phyloP scores from a whole-genome alignment of 2,329 filamentous ascomycete species.

The Hypoxylon sp. region DNA sequence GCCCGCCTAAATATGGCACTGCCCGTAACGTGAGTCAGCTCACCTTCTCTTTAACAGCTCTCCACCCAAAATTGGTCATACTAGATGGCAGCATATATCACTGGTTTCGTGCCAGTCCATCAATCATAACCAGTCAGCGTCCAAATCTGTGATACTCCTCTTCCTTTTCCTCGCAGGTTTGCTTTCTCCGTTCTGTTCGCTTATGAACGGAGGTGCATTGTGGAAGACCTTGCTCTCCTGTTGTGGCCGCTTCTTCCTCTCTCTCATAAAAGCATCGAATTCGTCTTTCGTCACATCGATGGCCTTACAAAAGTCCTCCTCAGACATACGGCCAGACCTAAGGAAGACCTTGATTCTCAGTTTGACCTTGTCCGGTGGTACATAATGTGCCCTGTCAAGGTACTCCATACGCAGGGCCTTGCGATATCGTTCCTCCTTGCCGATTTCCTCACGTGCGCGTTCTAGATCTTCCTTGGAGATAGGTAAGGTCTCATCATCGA shows the following conservation, averaged over 20 bases:
- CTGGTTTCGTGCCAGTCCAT: not conserved
- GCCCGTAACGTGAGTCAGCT: not conserved
- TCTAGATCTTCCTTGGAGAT: slow-evolving; percentile 27
- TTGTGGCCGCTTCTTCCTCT: slow-evolving; percentile 23
- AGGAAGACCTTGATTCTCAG: slow-evolving; percentile 33
- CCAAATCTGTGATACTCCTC: not conserved
- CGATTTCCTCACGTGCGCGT: slow-evolving; percentile 27
- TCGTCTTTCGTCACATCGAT: slow-evolving; percentile 29
- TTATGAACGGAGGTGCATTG: slow-evolving; percentile 28
- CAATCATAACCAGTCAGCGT: not conserved
- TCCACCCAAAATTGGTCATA: not conserved
- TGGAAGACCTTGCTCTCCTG: slow-evolving; percentile 36
- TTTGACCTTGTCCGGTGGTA: slow-evolving; percentile 35
- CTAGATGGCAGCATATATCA: not conserved
- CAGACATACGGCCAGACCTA: slow-evolving; percentile 19
- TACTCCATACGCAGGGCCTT: not conserved
- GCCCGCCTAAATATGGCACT: not conserved
- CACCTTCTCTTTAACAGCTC: not conserved
- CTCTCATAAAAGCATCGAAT: slow-evolving; percentile 22
- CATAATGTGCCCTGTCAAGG: slow-evolving; percentile 3
- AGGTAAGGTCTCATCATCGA: slow-evolving; percentile 26
- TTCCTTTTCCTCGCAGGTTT: slow-evolving; percentile 17
- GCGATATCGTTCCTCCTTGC: slow-evolving; percentile 10
- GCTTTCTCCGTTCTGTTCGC: slow-evolving; percentile 7
- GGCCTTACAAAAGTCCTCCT: slow-evolving; percentile 26